phyloP scores from a whole-genome alignment of 2,329 filamentous ascomycete genomes.

The Fusarium xylarioides region DNA sequence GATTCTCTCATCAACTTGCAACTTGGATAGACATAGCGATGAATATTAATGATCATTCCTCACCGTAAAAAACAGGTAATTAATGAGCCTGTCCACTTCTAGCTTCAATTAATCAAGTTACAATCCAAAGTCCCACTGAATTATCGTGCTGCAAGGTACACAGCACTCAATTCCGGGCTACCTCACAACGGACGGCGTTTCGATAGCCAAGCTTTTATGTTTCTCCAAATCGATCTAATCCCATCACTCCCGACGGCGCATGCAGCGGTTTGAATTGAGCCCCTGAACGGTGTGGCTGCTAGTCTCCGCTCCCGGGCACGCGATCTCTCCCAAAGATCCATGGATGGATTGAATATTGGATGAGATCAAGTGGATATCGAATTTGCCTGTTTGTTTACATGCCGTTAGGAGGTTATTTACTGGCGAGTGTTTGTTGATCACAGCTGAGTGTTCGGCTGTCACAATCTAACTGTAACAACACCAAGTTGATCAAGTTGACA shows the following conservation, averaged over 20 bases:
- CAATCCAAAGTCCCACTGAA: conserved; percentile 19
- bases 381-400: conserved; percentile 11
- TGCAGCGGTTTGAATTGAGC: conserved; percentile 2
- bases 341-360: neutral
- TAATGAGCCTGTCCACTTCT: neutral
- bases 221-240: neutral
- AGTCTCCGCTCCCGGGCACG: conserved; percentile 20
- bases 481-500: too few species aligned
- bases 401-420: neutral
- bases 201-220: conserved; percentile 3
- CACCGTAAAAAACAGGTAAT: neutral
- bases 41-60: neutral
- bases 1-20: neutral
- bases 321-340: conserved; percentile 8
- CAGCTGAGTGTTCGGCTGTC: neutral
- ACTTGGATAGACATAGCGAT: neutral
- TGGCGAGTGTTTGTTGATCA: neutral
- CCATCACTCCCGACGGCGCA: neutral
- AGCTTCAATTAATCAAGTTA: conserved; percentile 13
- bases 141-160: neutral
- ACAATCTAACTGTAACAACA: neutral
- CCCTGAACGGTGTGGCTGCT: conserved; percentile 40
- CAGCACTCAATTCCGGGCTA: neutral
- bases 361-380: conserved; percentile 27
- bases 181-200: neutral